These are phyloP conservation scores for Pyrenophora graminea DNA, from an alignment of 2,329 filamentous ascomycete genomes.

Conservation along the genomic window DNA sequence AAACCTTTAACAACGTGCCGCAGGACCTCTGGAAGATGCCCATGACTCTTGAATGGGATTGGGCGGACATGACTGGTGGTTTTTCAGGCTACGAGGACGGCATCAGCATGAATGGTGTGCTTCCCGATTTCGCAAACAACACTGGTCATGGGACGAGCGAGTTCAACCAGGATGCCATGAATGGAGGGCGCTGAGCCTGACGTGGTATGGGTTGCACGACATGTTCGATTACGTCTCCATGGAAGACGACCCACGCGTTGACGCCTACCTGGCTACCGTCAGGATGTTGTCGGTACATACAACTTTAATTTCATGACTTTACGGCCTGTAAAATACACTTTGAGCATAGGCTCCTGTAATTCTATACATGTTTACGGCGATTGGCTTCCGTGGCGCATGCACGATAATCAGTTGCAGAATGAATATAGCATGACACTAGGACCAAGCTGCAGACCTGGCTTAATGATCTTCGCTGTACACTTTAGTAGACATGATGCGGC, in stretches of 20 bases:
- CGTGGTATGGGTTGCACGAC: not conserved
- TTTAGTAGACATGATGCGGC: slow-evolving; percentile 7
- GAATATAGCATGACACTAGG: not conserved
- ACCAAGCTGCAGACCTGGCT: not conserved
- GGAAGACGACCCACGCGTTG: too few relatives aligned
- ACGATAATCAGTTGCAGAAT: not conserved
- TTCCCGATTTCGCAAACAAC: slow-evolving; percentile 39
- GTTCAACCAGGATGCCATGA: slow-evolving; percentile 41
- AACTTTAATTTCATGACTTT: not conserved
- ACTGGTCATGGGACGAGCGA: slow-evolving; percentile 38
- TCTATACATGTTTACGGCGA: not conserved
- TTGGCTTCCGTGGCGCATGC: not conserved
- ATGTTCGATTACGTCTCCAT: slow-evolving; percentile 1
- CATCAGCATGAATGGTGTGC: slow-evolving; percentile 46
- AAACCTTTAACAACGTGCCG: slow-evolving; percentile 75
- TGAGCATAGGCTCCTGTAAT: slow-evolving; percentile 2
- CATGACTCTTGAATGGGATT: slow-evolving; percentile 93
- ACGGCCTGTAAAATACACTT: not conserved
- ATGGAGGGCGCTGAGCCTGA: slow-evolving; percentile 26
- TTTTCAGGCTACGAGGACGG: slow-evolving; percentile 44
- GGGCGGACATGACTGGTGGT: slow-evolving; percentile 57
- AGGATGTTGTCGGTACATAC: not conserved
- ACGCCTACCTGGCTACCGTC: not conserved
- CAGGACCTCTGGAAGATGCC: slow-evolving; percentile 95
- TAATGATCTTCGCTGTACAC: slow-evolving; percentile 7